phyloP scores from a whole-genome alignment of 2,329 filamentous ascomycete genomes.

The Diplodia mutila region DNA sequence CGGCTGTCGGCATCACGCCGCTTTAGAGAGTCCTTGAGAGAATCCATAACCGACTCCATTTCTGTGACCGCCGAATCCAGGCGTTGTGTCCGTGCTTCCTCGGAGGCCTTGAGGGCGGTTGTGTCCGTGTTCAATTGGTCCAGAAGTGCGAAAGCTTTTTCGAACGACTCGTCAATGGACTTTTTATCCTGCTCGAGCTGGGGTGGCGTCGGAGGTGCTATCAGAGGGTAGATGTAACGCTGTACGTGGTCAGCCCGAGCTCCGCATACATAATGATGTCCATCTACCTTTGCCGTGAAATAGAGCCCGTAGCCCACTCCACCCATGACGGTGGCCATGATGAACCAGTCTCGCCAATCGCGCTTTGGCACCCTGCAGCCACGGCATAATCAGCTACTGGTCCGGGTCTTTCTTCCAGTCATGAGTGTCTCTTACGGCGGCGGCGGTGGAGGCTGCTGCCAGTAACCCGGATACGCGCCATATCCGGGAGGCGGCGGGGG shows the following conservation, averaged over 20 bases:
- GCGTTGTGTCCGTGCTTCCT: constrained; percentile 80
- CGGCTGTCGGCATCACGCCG: constrained; percentile 86
- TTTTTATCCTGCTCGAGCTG: constrained; percentile 94
- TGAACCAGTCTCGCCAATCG: constrained; percentile 99
- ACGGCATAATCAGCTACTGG: background rate
- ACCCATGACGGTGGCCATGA: constrained; percentile 95
- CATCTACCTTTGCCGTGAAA: constrained; percentile 74
- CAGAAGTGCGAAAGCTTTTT: constrained; percentile 85
- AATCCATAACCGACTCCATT: constrained; percentile 78
- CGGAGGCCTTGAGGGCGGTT: constrained; percentile 80
- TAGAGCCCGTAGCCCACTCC: constrained; percentile 90
- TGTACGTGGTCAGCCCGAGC: constrained; percentile 42
- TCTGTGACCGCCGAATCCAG: constrained; percentile 81
- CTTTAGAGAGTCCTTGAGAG: constrained; percentile 79
- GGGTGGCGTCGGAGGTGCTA: constrained; percentile 90
- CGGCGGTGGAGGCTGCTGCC: constrained; percentile 56
- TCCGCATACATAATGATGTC: constrained; percentile 9
- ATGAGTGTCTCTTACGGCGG: constrained; percentile 51
- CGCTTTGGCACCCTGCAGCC: constrained; percentile 64
- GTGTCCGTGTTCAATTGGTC: constrained; percentile 94
- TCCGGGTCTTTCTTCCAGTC: background rate
- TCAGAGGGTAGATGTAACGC: constrained; percentile 89
- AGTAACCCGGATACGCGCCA: constrained; percentile 58
- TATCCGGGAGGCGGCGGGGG: constrained; percentile 48
- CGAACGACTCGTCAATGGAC: constrained; percentile 89